Evolutionary conservation across 208 protist genomes (phyloP), one percentile per base, ranked within the genome.

Genomic region (Leishmania guyanensis): DNA sequence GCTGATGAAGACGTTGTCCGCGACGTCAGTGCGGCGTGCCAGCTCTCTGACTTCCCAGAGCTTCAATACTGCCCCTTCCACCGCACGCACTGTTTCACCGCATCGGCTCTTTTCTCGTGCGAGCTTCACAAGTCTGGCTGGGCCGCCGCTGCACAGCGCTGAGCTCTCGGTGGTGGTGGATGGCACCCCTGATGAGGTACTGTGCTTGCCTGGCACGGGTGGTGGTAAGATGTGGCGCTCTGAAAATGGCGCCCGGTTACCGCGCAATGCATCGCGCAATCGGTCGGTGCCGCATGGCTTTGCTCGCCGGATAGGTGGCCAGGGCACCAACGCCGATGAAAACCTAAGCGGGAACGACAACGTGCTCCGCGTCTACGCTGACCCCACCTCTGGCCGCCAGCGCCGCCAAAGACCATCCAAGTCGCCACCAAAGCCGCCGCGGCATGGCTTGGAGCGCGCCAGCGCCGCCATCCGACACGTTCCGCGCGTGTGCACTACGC

Each of bases 1-100:
- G 20, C 64, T 85, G 8, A 74, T 82, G 82, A 71, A 74, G 60
- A 71, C 73, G 46, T 60, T 85, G 56, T 75, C 82, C 20, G 62
- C 56, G n/a, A 58, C 43, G 16, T 72, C 77, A 48, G 33, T 53
- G 77, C 82, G 82, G 46, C 82, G 82, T 20, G 68, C 77, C 10
- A 53, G 51, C 71, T 78, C 69, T 39, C 39, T 43, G 20, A 33
- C 29, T 9, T 50, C 16, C 48, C 17, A 60, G 8, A 50, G 33
- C 26, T n/a, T 22, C 12, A 48, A 68, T 39, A 14, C 66, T 16
- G 26, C 77, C 6, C 51, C 77, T 65, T 29, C n/a, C 36, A 46
- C 48, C 36, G 58, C 29, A 1, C 50, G 33, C 50, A 50, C 60
- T 46, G 43, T 51, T 36, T 74, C 51, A 9, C 77, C 65, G 33